A percentile compares a stretch with the other conserved stretches of the same genome.
Conservation (phyloP, 176 grass and related monocot species). For the Carex kokanica region DNA sequence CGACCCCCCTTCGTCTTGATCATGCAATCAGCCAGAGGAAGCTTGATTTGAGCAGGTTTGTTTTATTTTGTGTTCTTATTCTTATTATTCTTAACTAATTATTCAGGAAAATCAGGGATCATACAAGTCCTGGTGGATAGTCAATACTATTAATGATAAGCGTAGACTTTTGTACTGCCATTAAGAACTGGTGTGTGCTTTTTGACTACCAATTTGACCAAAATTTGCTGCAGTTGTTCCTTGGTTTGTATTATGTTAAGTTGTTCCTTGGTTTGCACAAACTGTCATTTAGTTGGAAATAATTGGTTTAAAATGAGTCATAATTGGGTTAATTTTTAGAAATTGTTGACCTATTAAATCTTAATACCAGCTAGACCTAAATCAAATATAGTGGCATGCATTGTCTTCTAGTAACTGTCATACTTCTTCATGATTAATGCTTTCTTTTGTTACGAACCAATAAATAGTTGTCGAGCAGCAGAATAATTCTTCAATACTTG, state of each 20-base stretch:
- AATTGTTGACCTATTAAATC: not conserved
- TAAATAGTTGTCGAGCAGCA: not conserved
- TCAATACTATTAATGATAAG: not conserved
- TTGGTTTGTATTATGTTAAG: not conserved
- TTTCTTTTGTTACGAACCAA: not conserved
- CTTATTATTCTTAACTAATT: not conserved
- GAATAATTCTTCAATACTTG: not conserved
- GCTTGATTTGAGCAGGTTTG: slow-evolving; percentile 86
- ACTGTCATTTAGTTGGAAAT: not conserved
- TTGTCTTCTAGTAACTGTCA: not conserved
- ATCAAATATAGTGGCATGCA: not conserved
- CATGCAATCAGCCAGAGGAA: slow-evolving; percentile 67
- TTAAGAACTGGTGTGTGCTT: not conserved
- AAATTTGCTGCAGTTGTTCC: not conserved
- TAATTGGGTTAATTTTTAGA: not conserved
- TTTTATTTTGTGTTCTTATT: slow-evolving; percentile 12
- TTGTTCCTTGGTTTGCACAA: too few species aligned
- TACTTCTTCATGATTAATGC: not conserved
- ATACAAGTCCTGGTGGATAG: not conserved
- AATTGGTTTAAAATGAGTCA: not conserved
- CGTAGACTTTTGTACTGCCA: not conserved
- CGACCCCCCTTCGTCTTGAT: slow-evolving; percentile 81
- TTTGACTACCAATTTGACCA: slow-evolving; percentile 5
- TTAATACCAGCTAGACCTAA: not conserved
- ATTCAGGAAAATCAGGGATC: not conserved